Evolutionary conservation across 2,329 filamentous ascomycete species (phyloP).

Genomic region (Paecilomyces sp.): DNA sequence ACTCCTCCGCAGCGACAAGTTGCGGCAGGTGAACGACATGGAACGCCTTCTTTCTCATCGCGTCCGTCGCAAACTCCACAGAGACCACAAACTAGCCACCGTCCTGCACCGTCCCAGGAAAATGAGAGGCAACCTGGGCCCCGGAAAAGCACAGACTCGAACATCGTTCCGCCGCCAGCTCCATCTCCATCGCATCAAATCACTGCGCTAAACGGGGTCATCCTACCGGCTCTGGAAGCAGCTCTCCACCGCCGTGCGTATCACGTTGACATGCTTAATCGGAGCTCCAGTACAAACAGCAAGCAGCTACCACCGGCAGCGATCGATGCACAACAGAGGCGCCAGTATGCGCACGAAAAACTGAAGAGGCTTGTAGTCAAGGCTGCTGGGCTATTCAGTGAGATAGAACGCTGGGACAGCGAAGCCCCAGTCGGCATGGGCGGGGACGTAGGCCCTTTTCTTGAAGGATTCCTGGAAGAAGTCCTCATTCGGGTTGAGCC

Average conservation of each 20-base stretch:
- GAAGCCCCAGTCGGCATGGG: conserved; percentile 89
- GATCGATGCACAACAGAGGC: conserved; percentile 50
- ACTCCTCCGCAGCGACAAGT: conserved; percentile 10
- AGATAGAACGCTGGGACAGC: conserved; percentile 84
- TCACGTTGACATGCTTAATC: conserved; percentile 41
- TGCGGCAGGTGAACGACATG: conserved; percentile 5
- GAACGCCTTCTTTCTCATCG: conserved; percentile 7
- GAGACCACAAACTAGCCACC: conserved; percentile 6
- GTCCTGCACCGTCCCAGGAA: conserved; percentile 2
- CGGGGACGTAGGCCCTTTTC: conserved; percentile 75
- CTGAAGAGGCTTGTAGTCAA: conserved; percentile 76
- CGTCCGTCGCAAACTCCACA: conserved; percentile 6
- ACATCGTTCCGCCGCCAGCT: conserved; percentile 9
- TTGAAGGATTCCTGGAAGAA: conserved; percentile 91
- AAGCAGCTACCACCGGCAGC: conserved; percentile 14
- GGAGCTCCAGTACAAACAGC: conserved; percentile 11
- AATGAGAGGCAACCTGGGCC: conserved; percentile 4
- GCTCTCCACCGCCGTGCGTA: conserved; percentile 72
- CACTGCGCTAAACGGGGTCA: conserved; percentile 82
- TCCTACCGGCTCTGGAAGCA: conserved; percentile 86
- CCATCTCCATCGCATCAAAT: conserved; percentile 51
- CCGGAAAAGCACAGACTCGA: conserved; percentile 7
- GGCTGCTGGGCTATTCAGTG: conserved; percentile 72
- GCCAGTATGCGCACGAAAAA: conserved; percentile 75
- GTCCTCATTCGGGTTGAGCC: conserved; percentile 87